phyloP scores from a whole-genome alignment of 2,329 filamentous ascomycete genomes.

The Trichoderma simmonsii region DNA sequence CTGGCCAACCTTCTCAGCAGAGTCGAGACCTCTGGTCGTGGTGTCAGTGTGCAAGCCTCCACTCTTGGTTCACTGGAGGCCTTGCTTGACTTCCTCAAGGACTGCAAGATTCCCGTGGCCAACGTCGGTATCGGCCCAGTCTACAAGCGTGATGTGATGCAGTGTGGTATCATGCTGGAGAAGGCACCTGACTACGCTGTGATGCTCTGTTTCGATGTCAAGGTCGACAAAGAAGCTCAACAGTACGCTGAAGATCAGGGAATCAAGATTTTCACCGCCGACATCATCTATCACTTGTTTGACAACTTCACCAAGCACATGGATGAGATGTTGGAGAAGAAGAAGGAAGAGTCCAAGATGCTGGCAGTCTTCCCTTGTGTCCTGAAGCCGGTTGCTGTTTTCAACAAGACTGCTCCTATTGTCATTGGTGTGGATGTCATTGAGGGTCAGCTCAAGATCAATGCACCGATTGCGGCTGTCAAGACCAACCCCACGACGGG shows the following conservation, averaged over 20 bases:
- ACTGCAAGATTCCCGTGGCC: conserved; percentile 94
- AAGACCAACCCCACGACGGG: conserved; percentile 77
- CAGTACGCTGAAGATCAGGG: conserved; percentile 89
- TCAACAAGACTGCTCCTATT: conserved; percentile 97
- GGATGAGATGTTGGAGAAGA: conserved; percentile 78
- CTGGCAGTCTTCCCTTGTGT: conserved; percentile 96
- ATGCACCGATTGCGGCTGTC: conserved; percentile 86
- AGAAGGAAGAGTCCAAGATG: conserved; percentile 95
- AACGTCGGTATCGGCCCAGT: conserved; percentile 97
- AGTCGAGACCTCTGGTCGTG: conserved; percentile 86
- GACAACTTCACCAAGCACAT: conserved; percentile 96
- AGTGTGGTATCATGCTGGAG: conserved; percentile 92
- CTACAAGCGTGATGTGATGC: conserved; percentile 97
- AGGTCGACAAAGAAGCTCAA: conserved; percentile 94
- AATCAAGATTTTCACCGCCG: conserved; percentile 96
- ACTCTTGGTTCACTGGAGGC: conserved; percentile 96
- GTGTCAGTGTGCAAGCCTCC: conserved; percentile 95
- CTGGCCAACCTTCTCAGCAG: conserved; percentile 86
- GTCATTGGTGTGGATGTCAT: conserved; percentile 92
- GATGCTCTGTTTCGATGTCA: conserved; percentile 99
- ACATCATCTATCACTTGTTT: conserved; percentile 99
- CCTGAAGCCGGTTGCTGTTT: conserved; percentile 82
- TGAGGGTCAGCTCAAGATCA: conserved; percentile 82
- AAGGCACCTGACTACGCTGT: conserved; percentile 94
- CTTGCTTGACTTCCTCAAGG: conserved; percentile 90